Evolutionary conservation across 2,329 filamentous ascomycete genomes (phyloP).

Genomic region (Colletotrichum cuscutae): DNA sequence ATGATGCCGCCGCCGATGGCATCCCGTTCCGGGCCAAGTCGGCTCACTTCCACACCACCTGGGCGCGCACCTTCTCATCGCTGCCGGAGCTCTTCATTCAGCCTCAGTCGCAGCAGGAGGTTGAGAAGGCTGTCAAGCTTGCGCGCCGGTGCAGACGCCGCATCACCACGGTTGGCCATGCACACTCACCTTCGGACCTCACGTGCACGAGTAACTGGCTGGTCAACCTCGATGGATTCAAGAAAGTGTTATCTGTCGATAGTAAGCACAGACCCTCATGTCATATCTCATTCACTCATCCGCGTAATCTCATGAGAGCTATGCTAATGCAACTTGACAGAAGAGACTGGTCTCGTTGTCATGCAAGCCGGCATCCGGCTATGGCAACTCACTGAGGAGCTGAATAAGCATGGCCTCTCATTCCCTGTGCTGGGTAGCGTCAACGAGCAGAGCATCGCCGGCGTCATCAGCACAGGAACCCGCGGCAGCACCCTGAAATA

Average conservation of each 20-base stretch:
- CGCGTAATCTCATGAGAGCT: background rate
- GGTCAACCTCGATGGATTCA: conserved; percentile 89
- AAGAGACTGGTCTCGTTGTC: conserved; percentile 72
- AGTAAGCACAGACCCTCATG: conserved; percentile 8
- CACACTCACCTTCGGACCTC: conserved; percentile 90
- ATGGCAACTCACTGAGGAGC: conserved; percentile 75
- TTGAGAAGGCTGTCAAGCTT: conserved; percentile 84
- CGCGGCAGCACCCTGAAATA: conserved; percentile 89
- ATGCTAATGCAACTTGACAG: conserved; percentile 43
- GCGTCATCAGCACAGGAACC: conserved; percentile 93
- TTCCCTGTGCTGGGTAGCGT: conserved; percentile 96
- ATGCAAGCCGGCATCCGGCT: conserved; percentile 93
- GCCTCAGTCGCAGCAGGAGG: conserved; percentile 82
- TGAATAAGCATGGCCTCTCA: conserved; percentile 81
- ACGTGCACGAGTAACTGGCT: conserved; percentile 97
- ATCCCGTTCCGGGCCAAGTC: conserved; percentile 81
- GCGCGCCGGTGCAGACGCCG: conserved; percentile 85
- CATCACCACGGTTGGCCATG: conserved; percentile 85
- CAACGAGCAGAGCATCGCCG: conserved; percentile 91
- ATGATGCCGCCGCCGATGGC: conserved; percentile 43
- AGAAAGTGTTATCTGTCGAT: conserved; percentile 77
- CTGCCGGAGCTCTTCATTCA: conserved; percentile 92
- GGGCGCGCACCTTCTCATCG: conserved; percentile 93
- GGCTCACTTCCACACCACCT: conserved; percentile 85
- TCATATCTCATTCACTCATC: background rate